Evolutionary conservation across 768 basidiomycete species (phyloP), one percentile per base, ranked within the genome.

Genomic region (Sporobolomyces phaffii): DNA sequence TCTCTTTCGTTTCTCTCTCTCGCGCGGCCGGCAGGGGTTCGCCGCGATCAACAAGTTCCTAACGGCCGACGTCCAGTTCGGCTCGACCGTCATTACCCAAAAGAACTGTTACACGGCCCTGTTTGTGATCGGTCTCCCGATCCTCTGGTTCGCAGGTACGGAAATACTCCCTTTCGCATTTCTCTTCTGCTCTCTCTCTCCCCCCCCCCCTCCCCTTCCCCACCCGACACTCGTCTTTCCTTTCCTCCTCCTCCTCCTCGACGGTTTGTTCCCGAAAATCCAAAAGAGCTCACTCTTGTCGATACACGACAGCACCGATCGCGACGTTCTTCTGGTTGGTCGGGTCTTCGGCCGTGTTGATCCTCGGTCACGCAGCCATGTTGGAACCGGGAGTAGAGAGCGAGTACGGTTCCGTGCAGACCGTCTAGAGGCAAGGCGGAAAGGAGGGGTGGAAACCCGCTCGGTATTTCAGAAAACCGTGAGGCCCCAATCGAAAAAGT

Each of bases 301-400:
- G n/a, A n/a, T n/a, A n/a, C n/a, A n/a, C n/a, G 20, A 45, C 74
- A 78, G 81, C 80, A 3, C 80, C 80, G n/a, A 61, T 81, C 48
- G 78, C 79, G 17, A 88, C 89, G 29, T 85, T 97, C 79, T 96
- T 98, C 83, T 94, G 91, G 90, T 82, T 97, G 73, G 86, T 94
- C 65, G 91, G 92, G 24, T 87, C 89, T 1, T 91, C 90, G 1
- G 82, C 84, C 24, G 82, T 93, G 67, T 80, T 94, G 68, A 89
- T 98, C 74, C 81, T 94, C 68, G 85, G 81, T 14, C 94, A 98
- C 75, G 94, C 94, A 3, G 83, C 83, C 62, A 68, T 97, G 69
- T 85, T 97, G 69, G 94, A 98, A 78, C 94, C 93, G 3, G 94
- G 94, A 31, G 84, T 96, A 60, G 94, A 98, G 80, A 89, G 88